Percentiles rank a stretch among this genome's conserved stretches.
Conservation (phyloP, 2,329 filamentous ascomycete species). For the Pseudocercospora macadamiae region DNA sequence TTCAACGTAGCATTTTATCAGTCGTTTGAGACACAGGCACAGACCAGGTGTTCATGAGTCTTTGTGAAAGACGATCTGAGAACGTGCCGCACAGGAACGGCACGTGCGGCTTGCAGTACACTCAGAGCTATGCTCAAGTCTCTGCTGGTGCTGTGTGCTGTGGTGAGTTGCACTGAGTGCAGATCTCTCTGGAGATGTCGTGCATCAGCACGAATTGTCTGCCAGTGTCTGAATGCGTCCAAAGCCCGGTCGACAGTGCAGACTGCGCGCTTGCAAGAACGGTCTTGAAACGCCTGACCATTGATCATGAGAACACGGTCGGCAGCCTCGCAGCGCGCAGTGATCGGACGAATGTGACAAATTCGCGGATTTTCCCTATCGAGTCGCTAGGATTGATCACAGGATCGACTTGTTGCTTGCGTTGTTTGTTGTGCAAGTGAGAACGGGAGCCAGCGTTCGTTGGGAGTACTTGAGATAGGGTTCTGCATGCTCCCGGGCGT, state of each 20-base stretch:
- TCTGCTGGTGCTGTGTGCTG: slow-evolving; percentile 3
- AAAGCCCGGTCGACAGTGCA: slow-evolving; percentile 13
- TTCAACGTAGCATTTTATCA: slow-evolving; percentile 7
- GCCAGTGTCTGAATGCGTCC: slow-evolving; percentile 16
- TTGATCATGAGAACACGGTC: slow-evolving; percentile 18
- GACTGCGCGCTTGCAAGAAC: slow-evolving; percentile 1
- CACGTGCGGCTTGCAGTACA: slow-evolving; percentile 30
- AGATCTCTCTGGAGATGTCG: slow-evolving; percentile 22
- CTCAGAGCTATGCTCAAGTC: slow-evolving; percentile 4
- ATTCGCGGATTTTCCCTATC: slow-evolving; percentile 15
- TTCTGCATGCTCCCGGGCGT: slow-evolving; percentile 20
- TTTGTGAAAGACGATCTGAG: slow-evolving; percentile 14
- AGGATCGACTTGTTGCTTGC: slow-evolving; percentile 15
- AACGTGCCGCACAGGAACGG: slow-evolving; percentile 30
- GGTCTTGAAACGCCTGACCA: slow-evolving; percentile 12
- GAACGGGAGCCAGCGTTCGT: slow-evolving; percentile 18
- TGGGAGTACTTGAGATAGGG: slow-evolving; percentile 18
- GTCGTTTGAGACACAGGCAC: slow-evolving; percentile 26
- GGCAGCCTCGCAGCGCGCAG: slow-evolving; percentile 14
- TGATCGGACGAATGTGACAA: slow-evolving; percentile 23
- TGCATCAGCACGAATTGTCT: slow-evolving; percentile 14
- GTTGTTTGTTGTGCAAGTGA: slow-evolving; percentile 22
- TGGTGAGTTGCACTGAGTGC: slow-evolving; percentile 10
- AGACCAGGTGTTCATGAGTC: slow-evolving; percentile 31
- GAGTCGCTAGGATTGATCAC: slow-evolving; percentile 14